Base-by-base conservation (phyloP, 805 yeast species). In the Lachancea mirantina region DNA sequence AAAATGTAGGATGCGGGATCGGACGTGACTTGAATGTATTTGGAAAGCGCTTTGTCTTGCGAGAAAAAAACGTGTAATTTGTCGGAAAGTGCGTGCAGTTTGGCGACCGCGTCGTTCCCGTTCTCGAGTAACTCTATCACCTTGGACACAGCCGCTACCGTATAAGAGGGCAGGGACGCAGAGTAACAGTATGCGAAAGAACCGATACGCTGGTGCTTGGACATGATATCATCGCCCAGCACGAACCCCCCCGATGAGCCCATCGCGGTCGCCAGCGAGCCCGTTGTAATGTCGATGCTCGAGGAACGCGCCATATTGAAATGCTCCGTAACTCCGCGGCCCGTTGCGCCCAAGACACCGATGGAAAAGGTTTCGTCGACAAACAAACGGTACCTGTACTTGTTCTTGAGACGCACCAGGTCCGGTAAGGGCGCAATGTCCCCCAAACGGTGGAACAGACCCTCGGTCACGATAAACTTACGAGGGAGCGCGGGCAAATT, bases 191-290 rank as follows among this genome's bases (percentile, higher is more conserved):
- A 92, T 3, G 95, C 96, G 43, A 70, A 68, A 9, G 95, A 84
- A 15, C 85, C 81, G 49, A 92, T 80, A 56, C 95, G 76, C 67
- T 92, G 98, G 62, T 89, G 95, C 46, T 78, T 78, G 20, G 87
- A 75, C 85, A 92, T 84, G 35, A 79, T 79, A 16, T 64, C 59
- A 25, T 74, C 79, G 37, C 97, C 98, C 18, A 84, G 82, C 53
- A 95, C 92, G 62, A 84, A 89, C 1, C 95, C 97, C 43, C 98
- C 98, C 30, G 89, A 76, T 1, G 92, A 69, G 6, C 85, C 89
- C 43, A 89, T 68, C 0, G 94, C 68, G 27, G 70, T 69, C 10
- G 95, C 92, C 68, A 92, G 60, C 1, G 95, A 75, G 16, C 96
- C 96, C 32, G 85, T 71, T 7, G 95, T 84, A 41, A 92, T 77